Conservation (phyloP, 306 rosid species). For the Vachellia collinsii region DNA sequence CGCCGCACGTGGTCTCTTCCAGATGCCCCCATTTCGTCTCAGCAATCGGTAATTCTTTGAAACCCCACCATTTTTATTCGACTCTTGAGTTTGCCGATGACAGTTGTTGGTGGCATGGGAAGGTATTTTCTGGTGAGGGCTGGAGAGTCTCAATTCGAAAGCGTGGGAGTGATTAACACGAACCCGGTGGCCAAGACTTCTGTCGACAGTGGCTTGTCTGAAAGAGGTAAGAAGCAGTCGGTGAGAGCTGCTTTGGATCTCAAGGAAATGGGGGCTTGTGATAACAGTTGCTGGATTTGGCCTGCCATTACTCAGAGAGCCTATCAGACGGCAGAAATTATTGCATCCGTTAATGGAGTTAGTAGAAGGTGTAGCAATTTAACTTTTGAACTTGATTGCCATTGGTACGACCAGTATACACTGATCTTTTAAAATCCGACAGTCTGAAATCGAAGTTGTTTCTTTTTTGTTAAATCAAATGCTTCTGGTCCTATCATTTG, state of each 20-base stretch:
- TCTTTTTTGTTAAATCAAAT: neutral
- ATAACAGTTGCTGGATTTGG: constrained; percentile 89
- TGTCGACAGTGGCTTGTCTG: constrained; percentile 79
- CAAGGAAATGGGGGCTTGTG: constrained; percentile 88
- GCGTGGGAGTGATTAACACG: constrained; percentile 79
- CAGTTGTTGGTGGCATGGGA: constrained; percentile 31
- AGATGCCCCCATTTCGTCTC: constrained; percentile 61
- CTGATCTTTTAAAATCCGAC: neutral
- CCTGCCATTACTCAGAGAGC: constrained; percentile 97
- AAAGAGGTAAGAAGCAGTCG: constrained; percentile 76
- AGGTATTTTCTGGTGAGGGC: constrained; percentile 93
- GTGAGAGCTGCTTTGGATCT: constrained; percentile 73
- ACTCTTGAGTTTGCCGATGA: neutral
- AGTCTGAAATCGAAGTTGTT: neutral
- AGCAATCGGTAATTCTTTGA: constrained; percentile 47
- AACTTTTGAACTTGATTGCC: neutral
- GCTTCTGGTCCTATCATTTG: neutral
- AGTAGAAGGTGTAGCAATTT: constrained; percentile 58
- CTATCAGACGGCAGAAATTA: constrained; percentile 91
- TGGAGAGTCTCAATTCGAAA: constrained; percentile 88
- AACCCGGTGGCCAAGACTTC: constrained; percentile 92
- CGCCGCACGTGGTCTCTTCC: constrained; percentile 58
- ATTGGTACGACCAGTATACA: neutral
- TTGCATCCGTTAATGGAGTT: constrained; percentile 78
- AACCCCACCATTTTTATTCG: neutral